phyloP scores from a whole-genome alignment of 345 rosid genomes.

The Ailanthus altissimus region DNA sequence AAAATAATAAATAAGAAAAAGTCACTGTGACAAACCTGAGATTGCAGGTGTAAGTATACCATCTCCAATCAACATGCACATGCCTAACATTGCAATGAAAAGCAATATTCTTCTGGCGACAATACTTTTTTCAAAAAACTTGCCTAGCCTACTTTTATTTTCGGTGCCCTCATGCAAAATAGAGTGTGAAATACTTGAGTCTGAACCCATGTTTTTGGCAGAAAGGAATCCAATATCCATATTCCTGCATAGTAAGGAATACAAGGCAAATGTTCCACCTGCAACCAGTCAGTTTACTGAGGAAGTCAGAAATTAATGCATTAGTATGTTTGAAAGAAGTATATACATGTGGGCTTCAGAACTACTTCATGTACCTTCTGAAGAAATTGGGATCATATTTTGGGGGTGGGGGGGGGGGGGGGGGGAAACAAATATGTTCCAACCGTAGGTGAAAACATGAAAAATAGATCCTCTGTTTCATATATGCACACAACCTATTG shows the following conservation, averaged over 20 bases:
- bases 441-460: not conserved
- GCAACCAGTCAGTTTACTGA: constrained; percentile 27
- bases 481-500: not conserved
- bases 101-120: constrained; percentile 61
- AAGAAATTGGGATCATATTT: not conserved
- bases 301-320: constrained; percentile 13
- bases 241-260: constrained; percentile 79
- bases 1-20: not conserved
- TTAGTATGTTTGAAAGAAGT: not conserved
- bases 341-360: not conserved
- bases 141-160: constrained; percentile 47
- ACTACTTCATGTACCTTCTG: not conserved
- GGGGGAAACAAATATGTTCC: constrained; percentile 5
- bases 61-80: constrained; percentile 88
- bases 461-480: not conserved
- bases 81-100: constrained; percentile 78
- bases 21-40: constrained; percentile 49
- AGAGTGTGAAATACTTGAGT: constrained; percentile 17
- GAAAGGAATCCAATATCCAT: constrained; percentile 54
- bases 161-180: constrained; percentile 27
- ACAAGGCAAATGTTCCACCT: constrained; percentile 92
- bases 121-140: constrained; percentile 58
- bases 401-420: no score
- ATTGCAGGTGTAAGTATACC: constrained; percentile 92
- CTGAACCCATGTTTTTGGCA: constrained; percentile 34